Percentiles rank a stretch among this genome's conserved stretches.
Evolutionary conservation across 129 eudicot genomes (phyloP).

Genomic region (Chrysanthemum makinoi): DNA sequence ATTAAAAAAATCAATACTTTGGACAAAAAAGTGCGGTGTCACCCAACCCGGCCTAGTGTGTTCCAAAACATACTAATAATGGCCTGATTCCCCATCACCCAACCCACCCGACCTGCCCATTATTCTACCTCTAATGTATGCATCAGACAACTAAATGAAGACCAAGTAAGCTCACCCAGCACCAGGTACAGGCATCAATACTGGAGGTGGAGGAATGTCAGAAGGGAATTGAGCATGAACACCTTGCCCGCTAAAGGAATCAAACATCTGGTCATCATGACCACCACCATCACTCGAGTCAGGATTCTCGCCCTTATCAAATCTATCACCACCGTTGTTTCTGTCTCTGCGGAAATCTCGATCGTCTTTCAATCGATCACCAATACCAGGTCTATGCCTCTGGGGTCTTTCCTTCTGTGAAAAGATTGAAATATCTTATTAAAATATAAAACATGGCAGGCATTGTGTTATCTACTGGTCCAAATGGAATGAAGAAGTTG

Average conservation of each 20-base stretch:
- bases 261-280: constrained; percentile 78
- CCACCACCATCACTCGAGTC: constrained; percentile 57
- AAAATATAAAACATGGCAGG: constrained; percentile 16
- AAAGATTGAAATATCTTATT: constrained; percentile 11
- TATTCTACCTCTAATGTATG: neutral
- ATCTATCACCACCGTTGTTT: constrained; percentile 65
- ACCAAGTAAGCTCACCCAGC: constrained; percentile 64
- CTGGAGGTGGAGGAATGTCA: constrained; percentile 92
- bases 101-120: constrained; percentile 2
- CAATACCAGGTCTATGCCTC: constrained; percentile 69
- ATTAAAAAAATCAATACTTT: too few species aligned
- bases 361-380: constrained; percentile 66
- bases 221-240: constrained; percentile 68
- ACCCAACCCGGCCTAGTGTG: neutral
- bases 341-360: constrained; percentile 72
- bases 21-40: too few species aligned
- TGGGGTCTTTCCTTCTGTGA: constrained; percentile 75
- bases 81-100: neutral
- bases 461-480: neutral
- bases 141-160: neutral
- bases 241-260: constrained; percentile 74
- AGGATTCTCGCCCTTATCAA: constrained; percentile 65
- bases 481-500: neutral
- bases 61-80: neutral
- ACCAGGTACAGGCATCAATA: constrained; percentile 99